Base-by-base conservation (phyloP, 345 rosid species). In the Gossypium australe region DNA sequence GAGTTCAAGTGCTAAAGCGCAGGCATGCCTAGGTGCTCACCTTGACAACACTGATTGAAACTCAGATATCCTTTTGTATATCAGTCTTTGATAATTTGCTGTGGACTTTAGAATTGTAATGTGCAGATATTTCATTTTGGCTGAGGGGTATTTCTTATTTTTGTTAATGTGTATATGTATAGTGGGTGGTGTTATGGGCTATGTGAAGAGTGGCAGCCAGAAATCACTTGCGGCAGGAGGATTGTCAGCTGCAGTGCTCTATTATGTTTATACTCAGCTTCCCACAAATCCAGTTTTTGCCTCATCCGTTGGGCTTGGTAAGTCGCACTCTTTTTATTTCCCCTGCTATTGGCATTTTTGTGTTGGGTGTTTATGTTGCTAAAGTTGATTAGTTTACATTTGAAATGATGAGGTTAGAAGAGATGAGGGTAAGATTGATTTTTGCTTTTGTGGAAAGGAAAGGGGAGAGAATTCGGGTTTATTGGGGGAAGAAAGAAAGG, bases 171-270 rank as follows among this genome's bases (percentile, higher is more conserved):
- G 11, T 65, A 5, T 51, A 2, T 51, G 4, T 17, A 48, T 81
- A 94, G 97, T 84, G 80, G 98, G 98, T 80, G 98, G 98, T 44
- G 74, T 82, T 71, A 85, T 94, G 93, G 98, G 98, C 55, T 94
- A 83, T 79, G 2, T 89, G 80, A 94, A 93, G 85, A 85, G 90
- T 6, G 97, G 98, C 60, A 94, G 98, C 84, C 93, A 89, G 89
- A 90, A 89, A 76, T 94, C 98, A 2, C 82, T 86, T 49, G 67
- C 84, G 14, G 90, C 97, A 1, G 98, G 97, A 77, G 98, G 97
- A 68, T 29, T 89, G 43, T 88, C 96, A 10, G 92, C 97, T 2
- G 83, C 90, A 1, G 27, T 84, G 68, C 84, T 94, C 67, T 89
- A 77, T 82, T 94, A 86, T 79, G 96, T 94, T 43, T 80, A 80